phyloP scores from a whole-genome alignment of 176 grass and related monocot species.

The Urochloa ruziziensis region DNA sequence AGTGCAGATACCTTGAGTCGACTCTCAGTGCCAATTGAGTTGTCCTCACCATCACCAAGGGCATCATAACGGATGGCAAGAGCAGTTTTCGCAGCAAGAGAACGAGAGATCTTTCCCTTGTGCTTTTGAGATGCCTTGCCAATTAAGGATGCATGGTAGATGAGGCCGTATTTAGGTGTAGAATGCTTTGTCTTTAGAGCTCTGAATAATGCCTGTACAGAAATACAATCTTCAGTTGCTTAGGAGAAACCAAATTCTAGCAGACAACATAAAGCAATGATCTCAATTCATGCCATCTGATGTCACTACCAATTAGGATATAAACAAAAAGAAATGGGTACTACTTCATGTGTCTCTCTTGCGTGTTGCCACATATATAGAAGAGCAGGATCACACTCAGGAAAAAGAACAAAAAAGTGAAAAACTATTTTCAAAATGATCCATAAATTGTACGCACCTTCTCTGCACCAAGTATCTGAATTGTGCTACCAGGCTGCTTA shows the following conservation, averaged over 20 bases:
- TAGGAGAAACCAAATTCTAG: neutral
- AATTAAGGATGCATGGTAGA: slow-evolving; percentile 88
- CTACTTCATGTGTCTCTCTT: neutral
- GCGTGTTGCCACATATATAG: neutral
- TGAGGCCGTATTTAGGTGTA: slow-evolving; percentile 90
- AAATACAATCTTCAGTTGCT: slow-evolving; percentile 14
- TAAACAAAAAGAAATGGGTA: neutral
- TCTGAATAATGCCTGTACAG: slow-evolving; percentile 80
- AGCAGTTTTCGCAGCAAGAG: slow-evolving; percentile 72
- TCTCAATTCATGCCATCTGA: neutral
- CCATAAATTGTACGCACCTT: slow-evolving; percentile 68
- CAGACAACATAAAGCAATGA: neutral
- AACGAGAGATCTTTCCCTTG: slow-evolving; percentile 89
- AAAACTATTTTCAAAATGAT: neutral
- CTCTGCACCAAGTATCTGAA: slow-evolving; percentile 98
- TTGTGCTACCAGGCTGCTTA: slow-evolving; percentile 94
- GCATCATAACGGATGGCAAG: slow-evolving; percentile 85
- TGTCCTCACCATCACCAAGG: slow-evolving; percentile 73
- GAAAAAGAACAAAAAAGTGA: neutral
- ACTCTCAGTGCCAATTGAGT: slow-evolving; percentile 74
- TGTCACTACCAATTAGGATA: neutral
- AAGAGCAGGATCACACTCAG: neutral
- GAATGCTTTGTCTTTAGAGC: slow-evolving; percentile 89
- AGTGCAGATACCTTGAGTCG: slow-evolving; percentile 57
- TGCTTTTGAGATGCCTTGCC: slow-evolving; percentile 86